Base-by-base conservation (phyloP, 768 basidiomycete genomes). In the Chlorophyllum brunneum region DNA sequence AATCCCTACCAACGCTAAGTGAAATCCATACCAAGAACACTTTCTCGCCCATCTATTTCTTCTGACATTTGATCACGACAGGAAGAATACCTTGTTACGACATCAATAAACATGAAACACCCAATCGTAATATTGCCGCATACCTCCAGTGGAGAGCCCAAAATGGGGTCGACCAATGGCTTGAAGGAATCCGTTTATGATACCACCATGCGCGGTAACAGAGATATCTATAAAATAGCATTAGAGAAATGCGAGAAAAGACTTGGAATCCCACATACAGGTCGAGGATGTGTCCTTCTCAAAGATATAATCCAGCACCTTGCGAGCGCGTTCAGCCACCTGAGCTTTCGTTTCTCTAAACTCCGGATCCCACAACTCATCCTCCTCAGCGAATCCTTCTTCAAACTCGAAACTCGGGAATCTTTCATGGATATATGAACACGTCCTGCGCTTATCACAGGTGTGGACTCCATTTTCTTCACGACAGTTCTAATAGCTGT, bases 391-490 rank as follows among this genome's bases (percentile, higher is more conserved):
- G 46, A 91, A 79, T 0, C 73, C 78, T 0, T 63, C 60, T 58
- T 89, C 85, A 43, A 88, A 75, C 10, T 48, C 57, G 59, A 82
- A 83, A 5, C 68, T 62, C 0, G 83, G 81, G 60, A 80, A 88
- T 3, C 71, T 58, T 0, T 53, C 49, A 0, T 65, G 59, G 54
- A 90, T 82, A 48, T 77, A 73, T 4, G 58, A 51, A 6, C 47
- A 29, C 0, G 77, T 70, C 30, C 67, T 71, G 16, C 72, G 70
- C 57, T 79, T 76, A 64, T 91, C 88, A 59, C 86, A 88, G 0
- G 86, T 88, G 54, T 88, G 86, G 1, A 79, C 74, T 0, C 86
- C 81, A 55, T 80, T 78, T 55, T 75, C 75, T 63, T 91, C 88
- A 20, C 87, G 79, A 42, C 80, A 77, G 54, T 84, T 76, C 88